These are phyloP conservation scores for Cutaneotrichosporon cyanovorans DNA, from an alignment of 1,284 basidiomycete genomes.

Conservation along the genomic window DNA sequence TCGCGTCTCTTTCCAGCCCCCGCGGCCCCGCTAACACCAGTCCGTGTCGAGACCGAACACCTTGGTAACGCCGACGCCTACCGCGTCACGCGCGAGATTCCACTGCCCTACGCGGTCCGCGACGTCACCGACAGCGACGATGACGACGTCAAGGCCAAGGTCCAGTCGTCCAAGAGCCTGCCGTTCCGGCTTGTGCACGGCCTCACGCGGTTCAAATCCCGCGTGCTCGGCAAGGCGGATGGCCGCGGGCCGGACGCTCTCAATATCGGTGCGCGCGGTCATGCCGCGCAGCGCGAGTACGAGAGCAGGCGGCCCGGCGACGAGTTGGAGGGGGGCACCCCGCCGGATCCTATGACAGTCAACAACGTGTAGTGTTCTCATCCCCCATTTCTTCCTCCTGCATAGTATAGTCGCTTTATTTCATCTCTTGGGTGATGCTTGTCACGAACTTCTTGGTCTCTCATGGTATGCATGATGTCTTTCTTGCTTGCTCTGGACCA, in stretches of 20 bases:
- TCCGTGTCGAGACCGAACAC: constrained; percentile 46
- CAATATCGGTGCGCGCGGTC: constrained; percentile 32
- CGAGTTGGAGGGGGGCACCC: not conserved
- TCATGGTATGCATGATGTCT: too few relatives aligned
- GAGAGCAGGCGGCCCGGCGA: constrained; percentile 38
- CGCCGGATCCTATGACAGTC: not conserved
- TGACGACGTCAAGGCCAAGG: not conserved
- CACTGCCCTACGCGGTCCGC: constrained; percentile 34
- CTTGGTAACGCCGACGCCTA: constrained; percentile 40
- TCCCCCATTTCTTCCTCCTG: not conserved
- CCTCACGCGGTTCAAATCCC: not conserved
- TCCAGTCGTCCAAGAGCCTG: not conserved
- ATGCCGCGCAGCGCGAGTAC: constrained; percentile 32
- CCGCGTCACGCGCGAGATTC: constrained; percentile 37
- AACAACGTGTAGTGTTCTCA: too few relatives aligned
- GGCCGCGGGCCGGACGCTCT: constrained; percentile 32
- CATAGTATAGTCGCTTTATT: too few relatives aligned
- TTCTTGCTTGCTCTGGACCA: too few relatives aligned
- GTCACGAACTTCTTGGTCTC: too few relatives aligned
- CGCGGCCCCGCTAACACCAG: constrained; percentile 11
- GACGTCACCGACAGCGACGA: constrained; percentile 24
- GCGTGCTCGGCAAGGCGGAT: not conserved
- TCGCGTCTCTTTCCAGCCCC: too few relatives aligned
- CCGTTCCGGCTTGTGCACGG: too few relatives aligned
- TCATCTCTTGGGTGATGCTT: too few relatives aligned